Evolutionary conservation across 2,329 filamentous ascomycete species (phyloP).

Genomic region (Didymella exigua): DNA sequence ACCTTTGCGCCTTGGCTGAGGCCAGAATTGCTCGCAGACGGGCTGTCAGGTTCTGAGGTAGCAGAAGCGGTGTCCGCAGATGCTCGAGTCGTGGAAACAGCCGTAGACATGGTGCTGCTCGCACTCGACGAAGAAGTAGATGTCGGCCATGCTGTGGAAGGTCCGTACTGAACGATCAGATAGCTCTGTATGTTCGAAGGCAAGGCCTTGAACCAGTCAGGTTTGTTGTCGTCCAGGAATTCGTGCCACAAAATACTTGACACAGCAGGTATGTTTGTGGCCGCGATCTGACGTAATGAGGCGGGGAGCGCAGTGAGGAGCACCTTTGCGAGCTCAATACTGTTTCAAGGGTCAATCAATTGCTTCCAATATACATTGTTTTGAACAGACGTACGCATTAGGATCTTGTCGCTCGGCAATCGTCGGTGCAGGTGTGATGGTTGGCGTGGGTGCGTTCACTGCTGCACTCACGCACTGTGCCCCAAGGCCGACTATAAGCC

Average conservation of each 20-base stretch:
- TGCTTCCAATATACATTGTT: neutral
- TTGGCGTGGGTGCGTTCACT: slow-evolving; percentile 20
- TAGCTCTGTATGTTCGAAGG: slow-evolving; percentile 45
- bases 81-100: neutral
- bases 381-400: slow-evolving; percentile 38
- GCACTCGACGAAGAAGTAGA: slow-evolving; percentile 19
- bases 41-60: slow-evolving; percentile 23
- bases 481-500: slow-evolving; percentile 18
- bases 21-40: slow-evolving; percentile 23
- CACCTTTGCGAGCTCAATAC: slow-evolving; percentile 41
- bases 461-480: slow-evolving; percentile 19
- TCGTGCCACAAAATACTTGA: slow-evolving; percentile 44
- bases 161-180: slow-evolving; percentile 41
- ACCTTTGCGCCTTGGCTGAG: slow-evolving; percentile 40
- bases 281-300: slow-evolving; percentile 43
- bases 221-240: slow-evolving; percentile 42
- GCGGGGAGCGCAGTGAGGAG: slow-evolving; percentile 45
- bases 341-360: slow-evolving; percentile 22
- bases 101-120: slow-evolving; percentile 9
- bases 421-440: slow-evolving; percentile 38
- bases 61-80: slow-evolving; percentile 12
- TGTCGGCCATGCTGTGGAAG: slow-evolving; percentile 36
- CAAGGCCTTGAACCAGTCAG: slow-evolving; percentile 41
- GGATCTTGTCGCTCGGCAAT: slow-evolving; percentile 30
- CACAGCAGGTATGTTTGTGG: slow-evolving; percentile 44